phyloP scores from a whole-genome alignment of 805 yeast species.

The Sugiyamaella boreocaroliniensis region DNA sequence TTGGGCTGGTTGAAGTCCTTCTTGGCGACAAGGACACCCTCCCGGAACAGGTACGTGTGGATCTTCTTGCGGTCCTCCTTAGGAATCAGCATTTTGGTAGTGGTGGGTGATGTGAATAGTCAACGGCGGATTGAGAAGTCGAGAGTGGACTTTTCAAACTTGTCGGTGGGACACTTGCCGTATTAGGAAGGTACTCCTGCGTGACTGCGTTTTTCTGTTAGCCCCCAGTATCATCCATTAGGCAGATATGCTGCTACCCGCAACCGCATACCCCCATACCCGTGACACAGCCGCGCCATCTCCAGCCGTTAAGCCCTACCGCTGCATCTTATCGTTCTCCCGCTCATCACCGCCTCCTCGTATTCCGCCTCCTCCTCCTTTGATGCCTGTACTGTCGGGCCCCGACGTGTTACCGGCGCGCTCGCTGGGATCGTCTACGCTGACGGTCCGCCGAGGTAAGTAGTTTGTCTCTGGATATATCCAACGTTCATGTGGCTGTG shows the following conservation, averaged over 20 bases:
- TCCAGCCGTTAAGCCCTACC: background rate
- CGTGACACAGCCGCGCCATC: background rate
- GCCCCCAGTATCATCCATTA: too few species aligned
- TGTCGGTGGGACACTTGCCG: background rate
- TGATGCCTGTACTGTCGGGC: slow-evolving; percentile 4
- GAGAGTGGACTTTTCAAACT: slow-evolving; percentile 1
- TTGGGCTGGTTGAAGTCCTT: slow-evolving; percentile 96
- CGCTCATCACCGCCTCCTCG: background rate
- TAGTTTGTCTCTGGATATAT: background rate
- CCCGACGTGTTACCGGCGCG: slow-evolving; percentile 1
- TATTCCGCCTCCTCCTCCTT: background rate
- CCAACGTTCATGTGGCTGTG: too few species aligned
- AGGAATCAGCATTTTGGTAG: slow-evolving; percentile 89
- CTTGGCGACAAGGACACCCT: slow-evolving; percentile 99
- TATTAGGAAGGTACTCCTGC: background rate
- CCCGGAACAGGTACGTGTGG: slow-evolving; percentile 98
- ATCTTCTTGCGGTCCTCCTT: slow-evolving; percentile 99
- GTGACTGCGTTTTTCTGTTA: slow-evolving; percentile 5
- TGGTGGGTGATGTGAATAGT: background rate
- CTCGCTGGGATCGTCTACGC: background rate
- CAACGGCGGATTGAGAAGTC: background rate
- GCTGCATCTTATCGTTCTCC: background rate
- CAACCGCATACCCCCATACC: background rate
- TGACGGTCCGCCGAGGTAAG: background rate
- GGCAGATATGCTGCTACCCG: background rate